Base-by-base conservation (phyloP, 2,329 filamentous ascomycete species). In the Boeremia lycopersici region DNA sequence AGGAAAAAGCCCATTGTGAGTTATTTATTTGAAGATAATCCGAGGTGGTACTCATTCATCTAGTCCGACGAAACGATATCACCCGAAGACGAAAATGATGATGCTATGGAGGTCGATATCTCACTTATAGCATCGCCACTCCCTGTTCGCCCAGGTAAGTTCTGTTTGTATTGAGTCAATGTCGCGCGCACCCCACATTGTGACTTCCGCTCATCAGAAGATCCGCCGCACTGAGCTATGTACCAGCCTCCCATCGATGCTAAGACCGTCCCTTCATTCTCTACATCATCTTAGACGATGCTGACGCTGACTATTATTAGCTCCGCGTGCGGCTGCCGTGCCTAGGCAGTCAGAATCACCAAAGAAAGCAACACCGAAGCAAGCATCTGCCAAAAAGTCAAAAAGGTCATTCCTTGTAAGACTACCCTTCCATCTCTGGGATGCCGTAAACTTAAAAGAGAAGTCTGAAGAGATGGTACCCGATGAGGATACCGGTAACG, bases 1-100 rank as follows among this genome's bases (percentile, higher is more conserved):
- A 68, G 61, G 57, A 73, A 69, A 58, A 71, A 70, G 54, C 67
- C 63, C 30, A 58, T 71, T 8, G 69, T 72, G 60, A 63, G 68
- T 56, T 30, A 40, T 25, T 33, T 30, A 30, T 34, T 47, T 7
- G 2, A 35, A 23, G 28, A 46, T 59, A n/a, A 66, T 35, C 3
- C 23, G 34, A 25, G 19, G 17, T 26, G 29, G 15, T n/a, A 46
- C 52, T 55, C 35, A 55, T 25, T 31, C 12, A 10, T 15, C 9
- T 35, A 71, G 69, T 72, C 68, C 1, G 65, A 70, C 52, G 63
- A 70, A 41, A 68, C 43, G 2, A 64, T 72, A 35, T 65, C 62
- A n/a, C 64, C 63, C n/a, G 67, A 70, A 53, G 67, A 72, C 46
- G 64, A 69, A 39, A 54, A 67, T 7, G 64, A 69, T 19, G 65